Base-by-base conservation (phyloP, 345 rosid species). In the Carallia pectinifolia region DNA sequence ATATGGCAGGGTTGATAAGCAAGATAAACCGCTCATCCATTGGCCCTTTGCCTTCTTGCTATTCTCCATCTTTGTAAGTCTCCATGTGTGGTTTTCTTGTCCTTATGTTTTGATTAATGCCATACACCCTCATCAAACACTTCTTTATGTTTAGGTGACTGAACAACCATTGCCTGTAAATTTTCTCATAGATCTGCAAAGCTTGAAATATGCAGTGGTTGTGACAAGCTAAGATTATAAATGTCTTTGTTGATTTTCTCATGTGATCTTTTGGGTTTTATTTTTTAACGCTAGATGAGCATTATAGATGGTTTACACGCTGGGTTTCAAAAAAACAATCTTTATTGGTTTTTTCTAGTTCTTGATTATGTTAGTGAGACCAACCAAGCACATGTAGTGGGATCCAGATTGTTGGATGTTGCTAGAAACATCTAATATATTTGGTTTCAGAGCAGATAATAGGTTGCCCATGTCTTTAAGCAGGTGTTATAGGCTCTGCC, bases 1-100 rank as follows among this genome's bases (percentile, higher is more conserved):
- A 95, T 82, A 95, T 95, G 99, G 99, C 97, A 69, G 99, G 99
- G 70, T 81, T 95, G 73, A 95, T 95, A 68, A 90, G 97, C 87
- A 95, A 95, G 92, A 93, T 95, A 82, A 95, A 95, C 65, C 97
- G 93, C 63, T 95, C 99, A 61, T 95, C 97, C 18, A 92, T 95
- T 68, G 99, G 97, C 53, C 97, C 97, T 31, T 76, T 95, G 78
- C 99, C 99, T 50, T 56, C 97, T 13, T 92, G 97, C 84, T 95
- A 95, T 74, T 89, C 99, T 23, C 97, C 97, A 53, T 83, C 96
- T 60, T 81, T 95, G 97, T 95, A 86, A 83, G 99, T 83, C 53
- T 72, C 47, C 30, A 65, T 65, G 19, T 65, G 40, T 47, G 52
- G 31, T 63, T 54, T 27, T 19, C 30, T 48, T 66, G 64, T 63